Base-by-base conservation (phyloP, 2,329 filamentous ascomycete genomes). In the Pseudomassariella vexata region DNA sequence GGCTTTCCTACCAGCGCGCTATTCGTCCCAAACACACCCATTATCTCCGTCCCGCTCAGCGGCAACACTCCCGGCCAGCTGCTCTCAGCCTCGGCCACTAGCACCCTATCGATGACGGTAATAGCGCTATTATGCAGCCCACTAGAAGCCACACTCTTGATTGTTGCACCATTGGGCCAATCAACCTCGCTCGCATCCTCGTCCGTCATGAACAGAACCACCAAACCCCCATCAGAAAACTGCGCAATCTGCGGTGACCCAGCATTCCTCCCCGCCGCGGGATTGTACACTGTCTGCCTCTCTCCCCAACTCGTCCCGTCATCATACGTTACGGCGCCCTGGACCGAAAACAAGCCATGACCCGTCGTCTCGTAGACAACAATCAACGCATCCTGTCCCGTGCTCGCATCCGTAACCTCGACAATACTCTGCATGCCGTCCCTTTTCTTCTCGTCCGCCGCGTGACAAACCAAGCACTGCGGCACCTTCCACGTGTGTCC, bases 351-450 rank as follows among this genome's bases (percentile, higher is more conserved):
- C 2, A 48, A 48, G 10, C 55, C 50, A 21, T 52, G 53, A 3
- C 62, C 38, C 6, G 62, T 67, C 10, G 64, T 68, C 49, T 68
- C 64, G 35, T 67, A 62, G 9, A 66, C 60, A 50, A 68, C 62
- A 15, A 67, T 53, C 2, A 65, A 48, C 5, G 54, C 61, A 19
- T 59, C 56, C 4, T 39, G 44, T 3, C 52, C 41, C 4, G 50
- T 56, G 14, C 34, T 44, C 14, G 15, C 32, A 28, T 55, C 52
- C 16, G 40, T 35, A 35, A 44, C 45, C 18, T 15, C 11, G 19
- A 47, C 59, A 28, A 68, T 61, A 1, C 64, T 63, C 30, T 60
- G 62, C 64, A 67, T 70, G 11, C 61, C 61, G 41, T 63, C 60
- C 8, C 62, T 50, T 31, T 62, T 42, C 20, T 46, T 39, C 40